Evolutionary conservation across 192 early-diverging fungal species (phyloP), one percentile per base, ranked within the genome.

Genomic region (Coemansia sp.): DNA sequence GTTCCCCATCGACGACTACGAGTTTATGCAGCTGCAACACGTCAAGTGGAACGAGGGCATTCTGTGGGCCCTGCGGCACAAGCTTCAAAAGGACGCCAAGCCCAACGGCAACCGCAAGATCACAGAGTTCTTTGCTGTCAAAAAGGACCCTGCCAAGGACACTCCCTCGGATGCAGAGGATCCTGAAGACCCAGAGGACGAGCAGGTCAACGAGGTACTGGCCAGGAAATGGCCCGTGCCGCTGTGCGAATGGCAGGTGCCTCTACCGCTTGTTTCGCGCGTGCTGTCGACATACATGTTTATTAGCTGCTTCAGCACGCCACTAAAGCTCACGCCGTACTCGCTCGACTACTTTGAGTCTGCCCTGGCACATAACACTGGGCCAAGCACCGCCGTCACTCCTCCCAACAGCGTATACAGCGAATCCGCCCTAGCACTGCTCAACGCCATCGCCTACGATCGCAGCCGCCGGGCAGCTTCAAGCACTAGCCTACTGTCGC

Each of bases 1-100:
- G 53, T 89, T 86, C 50, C 93, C 93, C 4, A 83, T 89, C 3
- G 91, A 96, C 44, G 92, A 97, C 70, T 56, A 90, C 33, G 89
- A 90, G 19, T 66, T 89, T 20, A 68, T 83, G 3, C 58, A 74
- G 26, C 62, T 58, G 37, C 52, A 47, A 69, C 82, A 61, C 53
- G 72, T 49, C 66, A 59, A 43, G 32, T 52, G 46, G 23, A 46
- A 22, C 14, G 55, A 61, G 1, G 55, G 70, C 20, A 50, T 50
- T 25, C 29, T 60, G 44, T 62, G 64, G 63, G 50, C 58, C 25
- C 22, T 47, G 29, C 45, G 61, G 9, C 49, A 53, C 44, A 51
- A 60, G 37, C 26, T 48, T 35, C 46, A 62, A 41, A 41, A 59
- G 34, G 48, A 67, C 18, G 11, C 24, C 18, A 13, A 30, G 22